Base-by-base conservation (phyloP, 495 filamentous ascomycete genomes). In the Xylaria curta region DNA sequence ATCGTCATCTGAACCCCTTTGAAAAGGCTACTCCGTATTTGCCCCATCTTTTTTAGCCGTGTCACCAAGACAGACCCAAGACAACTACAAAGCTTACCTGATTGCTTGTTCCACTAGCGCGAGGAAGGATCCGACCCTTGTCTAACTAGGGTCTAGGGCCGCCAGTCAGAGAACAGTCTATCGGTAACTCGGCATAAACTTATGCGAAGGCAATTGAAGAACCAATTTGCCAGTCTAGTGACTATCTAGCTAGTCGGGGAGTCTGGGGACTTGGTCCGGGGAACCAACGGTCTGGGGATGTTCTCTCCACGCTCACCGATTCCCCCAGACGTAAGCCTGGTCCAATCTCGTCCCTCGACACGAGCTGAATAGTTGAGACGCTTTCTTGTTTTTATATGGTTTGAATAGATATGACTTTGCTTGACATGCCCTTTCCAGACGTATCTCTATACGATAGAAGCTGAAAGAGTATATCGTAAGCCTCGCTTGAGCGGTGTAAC, bases 241-340 rank as follows among this genome's bases (percentile, higher is more conserved):
- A 61, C 21, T 8, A 61, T 8, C 36, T 38, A 38, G 36, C 36
- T 38, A 38, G 36, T 38, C 5, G 1, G 36, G 36, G 28, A 31
- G 28, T 31, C 28, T 31, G 28, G 36, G 36, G 36, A 38, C 36
- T 38, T 38, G 6, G 36, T 38, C 36, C 28, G 54, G 54, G 54
- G 54, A 36, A 59, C 28, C 9, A 42, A 42, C 10, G 15, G 26
- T 58, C 54, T 61, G 58, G 58, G 58, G 58, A 40, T 61, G 31
- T 24, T 40, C 19, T 61, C 36, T n/a, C 33, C 36, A 40, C 58
- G 58, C 31, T 61, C 58, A 42, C 58, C 58, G 58, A 61, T 19
- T 21, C 58, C 28, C 26, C 56, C 28, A 19, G 12, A 28, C 40
- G 58, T 38, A 40, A 60, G 10, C 1, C 58, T 17, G 58, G 58